phyloP scores from a whole-genome alignment of 208 protist species.

The Leishmania martiniquensis region DNA sequence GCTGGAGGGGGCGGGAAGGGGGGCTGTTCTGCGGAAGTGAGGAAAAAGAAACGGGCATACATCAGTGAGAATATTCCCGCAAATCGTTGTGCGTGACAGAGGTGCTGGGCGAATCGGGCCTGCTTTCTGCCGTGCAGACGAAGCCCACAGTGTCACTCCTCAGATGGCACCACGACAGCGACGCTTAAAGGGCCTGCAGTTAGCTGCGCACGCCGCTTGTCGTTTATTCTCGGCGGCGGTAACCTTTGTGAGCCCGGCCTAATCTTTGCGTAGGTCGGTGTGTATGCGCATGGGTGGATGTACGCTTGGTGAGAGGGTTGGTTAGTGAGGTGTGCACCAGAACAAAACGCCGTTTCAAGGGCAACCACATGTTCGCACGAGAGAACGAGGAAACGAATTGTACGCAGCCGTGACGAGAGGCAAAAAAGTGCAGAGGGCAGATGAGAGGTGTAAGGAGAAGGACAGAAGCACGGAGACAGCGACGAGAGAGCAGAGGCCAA shows the following conservation, averaged over 20 bases:
- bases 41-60: neutral
- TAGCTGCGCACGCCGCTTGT: neutral
- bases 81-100: neutral
- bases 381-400: too few relatives aligned
- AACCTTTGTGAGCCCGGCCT: neutral
- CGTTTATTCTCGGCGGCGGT: neutral
- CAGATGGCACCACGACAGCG: neutral
- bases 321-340: too few relatives aligned
- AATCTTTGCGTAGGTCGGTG: neutral
- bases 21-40: neutral
- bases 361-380: too few relatives aligned
- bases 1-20: neutral
- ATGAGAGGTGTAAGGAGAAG: too few relatives aligned
- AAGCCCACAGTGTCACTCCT: neutral
- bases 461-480: too few relatives aligned
- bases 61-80: neutral
- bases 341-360: too few relatives aligned
- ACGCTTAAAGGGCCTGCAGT: neutral
- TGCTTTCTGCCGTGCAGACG: neutral
- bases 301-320: too few relatives aligned
- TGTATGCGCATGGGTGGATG: too few relatives aligned
- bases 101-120: neutral
- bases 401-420: too few relatives aligned
- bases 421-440: too few relatives aligned
- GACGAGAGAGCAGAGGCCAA: too few relatives aligned